Base-by-base conservation (phyloP, 139 green algal species). In the Mychonastes homosphaera region DNA sequence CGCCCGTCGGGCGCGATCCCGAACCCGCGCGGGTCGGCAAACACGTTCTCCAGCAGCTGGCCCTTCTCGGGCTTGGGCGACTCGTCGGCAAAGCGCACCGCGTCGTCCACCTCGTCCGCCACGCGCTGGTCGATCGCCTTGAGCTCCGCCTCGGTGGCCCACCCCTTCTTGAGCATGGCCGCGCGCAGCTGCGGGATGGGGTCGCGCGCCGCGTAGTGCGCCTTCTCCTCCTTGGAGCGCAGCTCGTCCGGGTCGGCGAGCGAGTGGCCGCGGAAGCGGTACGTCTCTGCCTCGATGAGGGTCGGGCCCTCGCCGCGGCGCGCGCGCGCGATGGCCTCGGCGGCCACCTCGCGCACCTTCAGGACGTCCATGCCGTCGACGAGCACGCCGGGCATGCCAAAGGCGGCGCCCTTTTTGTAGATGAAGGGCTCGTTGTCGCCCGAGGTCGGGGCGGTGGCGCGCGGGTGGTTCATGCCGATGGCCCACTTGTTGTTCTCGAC, bases 401-500 rank as follows among this genome's bases (percentile, higher is more conserved):
- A 98, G 15, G 90, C 75, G 9, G 78, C 74, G 27, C 91, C 91
- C 79, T 98, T 98, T 71, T 97, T 98, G 78, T 94, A 95, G 72
- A 98, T 98, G 73, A 74, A 81, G 10, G 91, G 89, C 35, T 88
- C 78, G 21, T 81, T 39, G 61, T 95, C 85, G 16, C 75, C 83
- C 10, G 71, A 15, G 24, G 81, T 75, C 47, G 58, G 64, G 10
- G 66, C 70, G 18, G 90, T 97, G 59, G 90, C 84, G 19, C 90
- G 71, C 23, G 69, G 39, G 76, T 97, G 90, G 66, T 69, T 80
- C 91, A 98, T 98, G 74, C 91, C 91, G 63, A 98, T 98, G 56
- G 91, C 91, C 91, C 91, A 95, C 70, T 85, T 74, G 80, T 98
- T 98, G 82, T 98, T 98, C 78, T 98, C 91, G 51, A 97, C 91